These are phyloP conservation scores for Cadophora malorum DNA, from an alignment of 2,329 filamentous ascomycete genomes.

Conservation along the genomic window DNA sequence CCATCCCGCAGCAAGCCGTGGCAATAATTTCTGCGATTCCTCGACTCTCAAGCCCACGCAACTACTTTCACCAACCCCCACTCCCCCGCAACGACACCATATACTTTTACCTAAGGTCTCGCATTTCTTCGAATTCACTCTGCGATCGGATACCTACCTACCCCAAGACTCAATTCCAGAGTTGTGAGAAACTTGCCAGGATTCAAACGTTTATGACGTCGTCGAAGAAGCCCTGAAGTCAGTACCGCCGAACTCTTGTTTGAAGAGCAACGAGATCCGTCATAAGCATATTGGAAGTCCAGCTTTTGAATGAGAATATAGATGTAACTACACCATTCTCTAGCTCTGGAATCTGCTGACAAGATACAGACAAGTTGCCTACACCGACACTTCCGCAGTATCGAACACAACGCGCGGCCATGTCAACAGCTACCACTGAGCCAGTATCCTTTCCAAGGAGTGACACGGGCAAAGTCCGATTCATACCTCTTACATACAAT, in stretches of 20 bases:
- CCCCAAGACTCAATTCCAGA: neutral
- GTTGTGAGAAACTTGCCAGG: neutral
- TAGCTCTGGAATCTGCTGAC: neutral
- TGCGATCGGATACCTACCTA: neutral
- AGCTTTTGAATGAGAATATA: neutral
- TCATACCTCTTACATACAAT: conserved; percentile 81
- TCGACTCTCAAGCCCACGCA: neutral
- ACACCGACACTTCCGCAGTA: conserved; percentile 15
- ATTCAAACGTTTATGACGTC: conserved; percentile 15
- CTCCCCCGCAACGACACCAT: conserved; percentile 2
- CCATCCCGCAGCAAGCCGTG: neutral
- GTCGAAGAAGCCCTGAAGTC: conserved; percentile 9
- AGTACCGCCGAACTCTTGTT: neutral
- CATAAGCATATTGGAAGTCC: neutral
- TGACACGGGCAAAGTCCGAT: conserved; percentile 52
- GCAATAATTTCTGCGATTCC: conserved; percentile 10
- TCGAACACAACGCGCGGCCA: conserved; percentile 20
- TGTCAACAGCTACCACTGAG: conserved; percentile 18
- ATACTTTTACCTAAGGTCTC: neutral
- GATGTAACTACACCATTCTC: neutral
- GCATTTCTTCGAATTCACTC: neutral
- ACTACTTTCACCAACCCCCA: conserved; percentile 4
- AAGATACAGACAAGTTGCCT: neutral
- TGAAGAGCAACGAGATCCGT: neutral
- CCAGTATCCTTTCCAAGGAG: conserved; percentile 19